Evolutionary conservation across 2,329 filamentous ascomycete species (phyloP).

Genomic region (Fusarium sp.): DNA sequence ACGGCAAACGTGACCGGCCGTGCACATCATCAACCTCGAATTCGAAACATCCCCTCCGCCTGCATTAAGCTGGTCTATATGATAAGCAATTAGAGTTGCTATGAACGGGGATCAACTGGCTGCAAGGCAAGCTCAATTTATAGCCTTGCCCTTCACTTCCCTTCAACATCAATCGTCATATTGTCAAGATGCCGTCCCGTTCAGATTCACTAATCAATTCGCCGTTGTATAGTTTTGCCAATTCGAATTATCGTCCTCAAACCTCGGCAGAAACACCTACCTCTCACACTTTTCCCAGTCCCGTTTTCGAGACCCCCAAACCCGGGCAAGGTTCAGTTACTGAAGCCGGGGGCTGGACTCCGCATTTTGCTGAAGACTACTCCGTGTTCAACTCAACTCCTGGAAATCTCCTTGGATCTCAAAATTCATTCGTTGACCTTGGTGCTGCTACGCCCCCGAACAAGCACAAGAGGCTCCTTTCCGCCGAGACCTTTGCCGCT

Average conservation of each 20-base stretch:
- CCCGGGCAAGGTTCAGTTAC: slow-evolving; percentile 61
- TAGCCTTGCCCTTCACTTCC: slow-evolving; percentile 16
- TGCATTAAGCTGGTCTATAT: slow-evolving; percentile 43
- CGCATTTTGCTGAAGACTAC: slow-evolving; percentile 74
- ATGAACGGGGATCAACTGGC: slow-evolving; percentile 72
- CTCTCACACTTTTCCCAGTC: slow-evolving; percentile 66
- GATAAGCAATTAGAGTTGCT: slow-evolving; percentile 60
- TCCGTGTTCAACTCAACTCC: slow-evolving; percentile 76
- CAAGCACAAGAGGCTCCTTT: slow-evolving; percentile 65
- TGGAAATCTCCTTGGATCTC: slow-evolving; percentile 65
- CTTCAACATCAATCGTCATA: slow-evolving; percentile 26
- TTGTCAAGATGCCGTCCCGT: slow-evolving; percentile 22
- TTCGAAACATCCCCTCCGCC: slow-evolving; percentile 29
- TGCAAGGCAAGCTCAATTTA: slow-evolving; percentile 62
- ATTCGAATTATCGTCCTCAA: slow-evolving; percentile 71
- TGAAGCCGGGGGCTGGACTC: slow-evolving; percentile 68
- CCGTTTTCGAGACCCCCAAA: slow-evolving; percentile 70
- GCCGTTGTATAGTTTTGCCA: slow-evolving; percentile 67
- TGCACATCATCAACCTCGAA: slow-evolving; percentile 41
- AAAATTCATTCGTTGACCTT: slow-evolving; percentile 62
- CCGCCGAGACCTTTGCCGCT: slow-evolving; percentile 62
- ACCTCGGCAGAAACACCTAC: slow-evolving; percentile 71
- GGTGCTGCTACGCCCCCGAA: slow-evolving; percentile 55
- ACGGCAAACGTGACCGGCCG: slow-evolving; percentile 33
- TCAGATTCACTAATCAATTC: slow-evolving; percentile 54